Percentiles rank a stretch among this genome's conserved stretches.
These are phyloP conservation scores for Parachaetomium inaequale DNA, from an alignment of 495 filamentous ascomycete species.

Conservation along the genomic window DNA sequence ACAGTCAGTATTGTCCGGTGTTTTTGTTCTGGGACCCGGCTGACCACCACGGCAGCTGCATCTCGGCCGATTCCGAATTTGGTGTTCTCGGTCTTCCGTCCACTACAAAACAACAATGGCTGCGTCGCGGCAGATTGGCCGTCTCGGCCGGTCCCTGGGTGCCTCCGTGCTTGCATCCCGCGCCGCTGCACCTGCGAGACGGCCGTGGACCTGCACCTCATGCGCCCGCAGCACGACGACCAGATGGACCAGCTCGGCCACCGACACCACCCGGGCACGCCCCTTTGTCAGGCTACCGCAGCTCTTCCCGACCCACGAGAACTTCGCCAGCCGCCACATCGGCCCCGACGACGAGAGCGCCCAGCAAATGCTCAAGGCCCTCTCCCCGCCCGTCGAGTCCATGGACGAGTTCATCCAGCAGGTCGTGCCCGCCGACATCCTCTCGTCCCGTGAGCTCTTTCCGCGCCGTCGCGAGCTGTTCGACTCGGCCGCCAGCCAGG, in stretches of 20 bases:
- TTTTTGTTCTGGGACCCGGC: not conserved
- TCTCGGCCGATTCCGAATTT: not conserved
- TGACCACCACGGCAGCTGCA: not conserved
- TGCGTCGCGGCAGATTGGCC: conserved; percentile 26
- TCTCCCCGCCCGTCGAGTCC: conserved; percentile 69
- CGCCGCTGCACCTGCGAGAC: conserved; percentile 2
- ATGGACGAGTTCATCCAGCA: conserved; percentile 87
- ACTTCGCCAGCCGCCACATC: conserved; percentile 87
- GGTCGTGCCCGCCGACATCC: conserved; percentile 79
- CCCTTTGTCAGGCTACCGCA: conserved; percentile 21
- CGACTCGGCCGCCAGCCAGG: conserved; percentile 12
- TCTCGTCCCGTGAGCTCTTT: conserved; percentile 56
- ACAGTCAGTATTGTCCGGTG: no score
- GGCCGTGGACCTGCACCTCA: conserved; percentile 1
- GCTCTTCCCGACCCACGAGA: conserved; percentile 42
- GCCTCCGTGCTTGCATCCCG: conserved; percentile 22
- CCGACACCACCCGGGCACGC: conserved; percentile 1
- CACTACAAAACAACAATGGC: conserved; percentile 14
- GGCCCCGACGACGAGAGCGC: conserved; percentile 74
- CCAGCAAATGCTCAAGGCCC: conserved; percentile 72
- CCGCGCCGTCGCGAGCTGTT: conserved; percentile 19
- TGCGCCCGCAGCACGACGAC: not conserved
- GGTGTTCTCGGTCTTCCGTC: not conserved
- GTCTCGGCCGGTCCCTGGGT: conserved; percentile 24
- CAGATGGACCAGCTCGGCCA: conserved; percentile 14